phyloP scores from a whole-genome alignment of 2,329 filamentous ascomycete genomes.

The Diplodia intermedia region DNA sequence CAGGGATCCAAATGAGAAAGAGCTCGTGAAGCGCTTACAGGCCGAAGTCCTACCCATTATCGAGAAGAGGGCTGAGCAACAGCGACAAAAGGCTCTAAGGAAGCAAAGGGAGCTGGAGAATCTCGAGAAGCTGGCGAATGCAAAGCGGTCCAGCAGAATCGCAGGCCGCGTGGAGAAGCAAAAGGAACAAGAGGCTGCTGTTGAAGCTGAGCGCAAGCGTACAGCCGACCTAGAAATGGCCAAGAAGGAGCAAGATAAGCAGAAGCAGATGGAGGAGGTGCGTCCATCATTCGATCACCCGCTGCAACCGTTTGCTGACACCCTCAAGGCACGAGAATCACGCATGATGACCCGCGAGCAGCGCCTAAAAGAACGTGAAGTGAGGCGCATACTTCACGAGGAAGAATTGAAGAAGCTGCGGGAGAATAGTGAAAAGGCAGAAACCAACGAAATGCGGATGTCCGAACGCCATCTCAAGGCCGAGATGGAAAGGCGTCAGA shows the following conservation, averaged over 20 bases:
- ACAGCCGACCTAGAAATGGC: constrained; percentile 69
- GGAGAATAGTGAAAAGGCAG: constrained; percentile 70
- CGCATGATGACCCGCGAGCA: constrained; percentile 85
- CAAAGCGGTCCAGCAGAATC: constrained; percentile 90
- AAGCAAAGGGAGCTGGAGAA: constrained; percentile 82
- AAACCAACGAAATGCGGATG: constrained; percentile 60
- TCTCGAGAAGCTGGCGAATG: constrained; percentile 86
- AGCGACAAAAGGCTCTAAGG: constrained; percentile 74
- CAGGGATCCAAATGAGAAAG: constrained; percentile 84
- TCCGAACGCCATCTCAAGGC: constrained; percentile 83
- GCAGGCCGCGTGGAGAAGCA: constrained; percentile 82
- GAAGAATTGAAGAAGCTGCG: constrained; percentile 82
- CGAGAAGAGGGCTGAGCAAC: constrained; percentile 72
- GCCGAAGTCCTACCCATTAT: constrained; percentile 84
- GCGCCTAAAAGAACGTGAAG: constrained; percentile 83
- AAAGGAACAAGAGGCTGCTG: constrained; percentile 72
- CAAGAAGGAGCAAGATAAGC: constrained; percentile 63
- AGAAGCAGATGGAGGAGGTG: constrained; percentile 70
- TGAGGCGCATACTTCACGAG: constrained; percentile 81
- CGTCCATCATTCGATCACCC: constrained; percentile 35
- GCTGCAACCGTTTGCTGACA: constrained; percentile 38
- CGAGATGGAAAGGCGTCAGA: constrained; percentile 80
- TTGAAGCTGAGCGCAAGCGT: constrained; percentile 72
- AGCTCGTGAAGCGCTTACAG: constrained; percentile 73
- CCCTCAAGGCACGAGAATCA: constrained; percentile 70